Base-by-base conservation (phyloP, 2,329 filamentous ascomycete genomes). In the Lecanicillium sp. region DNA sequence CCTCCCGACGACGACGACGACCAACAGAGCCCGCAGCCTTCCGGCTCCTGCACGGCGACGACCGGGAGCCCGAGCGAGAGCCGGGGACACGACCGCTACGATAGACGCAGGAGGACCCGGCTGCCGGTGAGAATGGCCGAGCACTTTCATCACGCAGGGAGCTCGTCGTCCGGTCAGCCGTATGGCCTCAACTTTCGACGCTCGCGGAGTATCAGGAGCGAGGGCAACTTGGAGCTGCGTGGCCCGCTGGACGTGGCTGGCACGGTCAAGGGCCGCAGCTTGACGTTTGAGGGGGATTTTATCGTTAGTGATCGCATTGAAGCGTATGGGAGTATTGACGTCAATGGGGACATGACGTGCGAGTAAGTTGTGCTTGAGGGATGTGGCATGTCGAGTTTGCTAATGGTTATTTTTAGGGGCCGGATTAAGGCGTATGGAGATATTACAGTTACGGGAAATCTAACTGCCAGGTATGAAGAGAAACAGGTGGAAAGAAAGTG, bases 231-330 rank as follows among this genome's bases (percentile, higher is more conserved):
- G 39, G 49, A 57, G 17, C 55, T 71, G 5, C 47, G 53, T 4
- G 68, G 68, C 1, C 68, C 68, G 8, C 53, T 71, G 44, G 66
- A 73, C 42, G 61, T 74, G 15, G 56, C 59, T 17, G 65, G 66
- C 10, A 68, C 64, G 3, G 64, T 74, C 48, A 62, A 62, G 44
- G 66, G 64, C 37, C 61, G 66, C 6, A 62, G 60, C 19, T 61
- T 73, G 36, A 59, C 52, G 12, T 59, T 74, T 18, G 51, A 59
- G 4, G 69, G 66, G 3, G 63, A 69, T 38, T 60, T 72, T 31
- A 51, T 56, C 14, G 56, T 72, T n/a, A 53, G 54, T 4, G 66
- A 67, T 20, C 60, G 59, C 37, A 57, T 71, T 20, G 66, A 72
- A 43, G 67, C 66, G 10, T 71, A 71, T 36, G 66, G 66, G 4